These are phyloP conservation scores for Populus hybrid DNA, from an alignment of 441 rosid genomes.

Conservation along the genomic window DNA sequence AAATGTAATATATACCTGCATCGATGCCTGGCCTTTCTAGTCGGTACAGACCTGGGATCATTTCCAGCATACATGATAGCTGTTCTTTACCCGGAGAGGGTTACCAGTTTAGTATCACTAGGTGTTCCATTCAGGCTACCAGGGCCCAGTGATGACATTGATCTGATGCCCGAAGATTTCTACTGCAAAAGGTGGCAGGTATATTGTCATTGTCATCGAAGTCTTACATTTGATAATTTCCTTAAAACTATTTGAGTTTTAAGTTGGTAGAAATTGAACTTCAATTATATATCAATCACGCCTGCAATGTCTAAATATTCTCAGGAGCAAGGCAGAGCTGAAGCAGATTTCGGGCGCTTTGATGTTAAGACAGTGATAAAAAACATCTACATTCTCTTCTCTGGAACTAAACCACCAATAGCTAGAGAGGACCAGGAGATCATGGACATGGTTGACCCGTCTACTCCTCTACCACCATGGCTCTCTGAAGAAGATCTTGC, in stretches of 20 bases:
- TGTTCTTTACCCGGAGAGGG: conserved; percentile 10
- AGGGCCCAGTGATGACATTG: conserved; percentile 1
- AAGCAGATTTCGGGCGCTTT: conserved; percentile 41
- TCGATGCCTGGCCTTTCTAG: not conserved
- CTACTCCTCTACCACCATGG: conserved; percentile 42
- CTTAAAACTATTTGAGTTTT: not conserved
- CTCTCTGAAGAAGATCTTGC: conserved; percentile 44
- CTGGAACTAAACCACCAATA: conserved; percentile 27
- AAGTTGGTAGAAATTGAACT: not conserved
- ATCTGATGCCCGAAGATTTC: conserved; percentile 23
- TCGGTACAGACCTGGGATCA: conserved; percentile 4
- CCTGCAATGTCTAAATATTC: not conserved
- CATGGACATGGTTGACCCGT: conserved; percentile 40
- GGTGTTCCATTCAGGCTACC: conserved; percentile 24
- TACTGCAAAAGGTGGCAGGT: conserved; percentile 23
- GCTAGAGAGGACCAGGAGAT: conserved; percentile 40
- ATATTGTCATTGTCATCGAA: not conserved
- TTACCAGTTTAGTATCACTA: not conserved
- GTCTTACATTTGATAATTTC: not conserved
- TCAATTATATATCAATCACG: not conserved
- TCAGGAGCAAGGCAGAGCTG: conserved; percentile 46
- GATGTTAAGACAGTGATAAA: conserved; percentile 37
- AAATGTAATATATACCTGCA: not conserved
- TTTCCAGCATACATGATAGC: conserved; percentile 10
- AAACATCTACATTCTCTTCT: conserved; percentile 47